Conservation (phyloP, 805 yeast genomes). For the Myxozyma monticola region DNA sequence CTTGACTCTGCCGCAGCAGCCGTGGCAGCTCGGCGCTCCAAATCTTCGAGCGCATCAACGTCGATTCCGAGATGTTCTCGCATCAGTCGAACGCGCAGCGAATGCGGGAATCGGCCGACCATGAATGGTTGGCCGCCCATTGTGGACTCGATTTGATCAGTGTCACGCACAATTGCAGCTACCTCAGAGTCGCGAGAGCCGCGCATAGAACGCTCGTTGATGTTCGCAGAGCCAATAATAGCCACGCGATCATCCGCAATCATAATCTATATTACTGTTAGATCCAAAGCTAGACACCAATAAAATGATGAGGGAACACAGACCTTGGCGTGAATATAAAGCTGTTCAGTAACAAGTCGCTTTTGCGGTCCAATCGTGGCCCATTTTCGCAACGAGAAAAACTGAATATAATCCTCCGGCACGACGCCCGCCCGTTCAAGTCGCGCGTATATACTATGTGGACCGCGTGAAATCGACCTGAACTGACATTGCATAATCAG, state of each 20-base stretch:
- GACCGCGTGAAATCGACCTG: slow-evolving; percentile 88
- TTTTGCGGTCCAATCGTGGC: slow-evolving; percentile 80
- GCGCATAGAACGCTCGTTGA: slow-evolving; percentile 93
- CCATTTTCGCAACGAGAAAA: slow-evolving; percentile 93
- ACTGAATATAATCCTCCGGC: slow-evolving; percentile 91
- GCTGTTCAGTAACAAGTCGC: slow-evolving; percentile 79
- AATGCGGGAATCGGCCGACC: slow-evolving; percentile 87
- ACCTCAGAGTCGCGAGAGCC: slow-evolving; percentile 94
- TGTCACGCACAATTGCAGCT: slow-evolving; percentile 84
- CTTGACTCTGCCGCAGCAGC: not conserved
- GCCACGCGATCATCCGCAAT: slow-evolving; percentile 92
- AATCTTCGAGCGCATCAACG: slow-evolving; percentile 78
- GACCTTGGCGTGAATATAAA: slow-evolving; percentile 90
- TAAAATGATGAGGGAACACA: not conserved
- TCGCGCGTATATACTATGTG: slow-evolving; percentile 81
- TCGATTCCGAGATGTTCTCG: slow-evolving; percentile 95
- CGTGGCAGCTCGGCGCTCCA: slow-evolving; percentile 57
- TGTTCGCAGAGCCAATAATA: slow-evolving; percentile 95
- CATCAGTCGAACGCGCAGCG: slow-evolving; percentile 87
- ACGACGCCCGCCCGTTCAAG: slow-evolving; percentile 71
- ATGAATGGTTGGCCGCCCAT: slow-evolving; percentile 82
- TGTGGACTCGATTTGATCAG: slow-evolving; percentile 61
- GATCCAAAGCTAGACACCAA: not conserved
- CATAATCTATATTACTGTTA: slow-evolving; percentile 42
- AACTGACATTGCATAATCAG: slow-evolving; percentile 96